Evolutionary conservation across 1,284 basidiomycete genomes (phyloP).

Genomic region (Cutaneotrichosporon dermatis): DNA sequence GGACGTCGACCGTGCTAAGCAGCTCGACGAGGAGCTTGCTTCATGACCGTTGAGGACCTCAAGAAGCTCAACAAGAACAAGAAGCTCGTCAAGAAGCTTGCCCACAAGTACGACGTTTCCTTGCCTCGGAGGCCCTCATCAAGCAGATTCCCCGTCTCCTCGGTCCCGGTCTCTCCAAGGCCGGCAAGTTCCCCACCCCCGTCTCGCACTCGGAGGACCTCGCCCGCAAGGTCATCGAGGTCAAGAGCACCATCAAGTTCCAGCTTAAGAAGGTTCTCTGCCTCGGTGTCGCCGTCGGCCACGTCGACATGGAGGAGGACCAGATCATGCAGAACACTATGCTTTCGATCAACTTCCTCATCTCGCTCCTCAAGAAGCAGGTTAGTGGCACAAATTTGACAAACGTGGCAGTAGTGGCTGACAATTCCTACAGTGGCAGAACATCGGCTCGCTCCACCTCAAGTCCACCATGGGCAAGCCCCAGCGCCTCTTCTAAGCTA

Average conservation of each 20-base stretch:
- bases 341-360: slow-evolving; percentile 99
- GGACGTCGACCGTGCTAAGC: slow-evolving; percentile 77
- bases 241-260: slow-evolving; percentile 99
- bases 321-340: slow-evolving; percentile 96
- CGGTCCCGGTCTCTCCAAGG: slow-evolving; percentile 99
- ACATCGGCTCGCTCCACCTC: slow-evolving; percentile 97
- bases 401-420: background rate
- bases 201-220: slow-evolving; percentile 92
- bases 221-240: slow-evolving; percentile 85
- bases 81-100: slow-evolving; percentile 99
- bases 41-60: slow-evolving; percentile 99
- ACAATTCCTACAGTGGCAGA: slow-evolving; percentile 66
- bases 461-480: slow-evolving; percentile 99
- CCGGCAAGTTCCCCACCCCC: slow-evolving; percentile 99
- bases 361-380: slow-evolving; percentile 98
- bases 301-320: slow-evolving; percentile 96
- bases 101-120: slow-evolving; percentile 99
- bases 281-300: slow-evolving; percentile 96
- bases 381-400: background rate
- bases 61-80: slow-evolving; percentile 91
- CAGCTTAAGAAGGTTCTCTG: slow-evolving; percentile 99
- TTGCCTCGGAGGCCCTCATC: slow-evolving; percentile 96
- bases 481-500: slow-evolving; percentile 77
- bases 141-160: slow-evolving; percentile 99
- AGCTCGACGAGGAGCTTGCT: slow-evolving; percentile 49